These are phyloP conservation scores for Aspergillus fumigatiaffinis DNA, from an alignment of 2,329 filamentous ascomycete species.

Conservation along the genomic window DNA sequence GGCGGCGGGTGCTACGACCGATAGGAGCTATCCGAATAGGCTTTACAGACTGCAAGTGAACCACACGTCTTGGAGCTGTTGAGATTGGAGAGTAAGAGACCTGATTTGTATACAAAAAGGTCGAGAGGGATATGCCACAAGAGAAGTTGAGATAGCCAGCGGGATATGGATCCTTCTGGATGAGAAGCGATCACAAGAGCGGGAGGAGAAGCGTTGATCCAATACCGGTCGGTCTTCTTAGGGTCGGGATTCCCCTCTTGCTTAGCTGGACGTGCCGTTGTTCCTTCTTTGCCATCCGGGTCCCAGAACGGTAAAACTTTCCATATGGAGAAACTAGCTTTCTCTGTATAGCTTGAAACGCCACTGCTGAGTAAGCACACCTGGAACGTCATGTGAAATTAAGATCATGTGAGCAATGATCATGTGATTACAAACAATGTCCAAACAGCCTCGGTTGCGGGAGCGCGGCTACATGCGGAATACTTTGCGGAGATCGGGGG, in stretches of 20 bases:
- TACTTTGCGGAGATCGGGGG: slow-evolving; percentile 11
- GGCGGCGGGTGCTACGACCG: slow-evolving; percentile 22
- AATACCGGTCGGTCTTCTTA: neutral
- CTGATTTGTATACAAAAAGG: neutral
- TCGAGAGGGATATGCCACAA: neutral
- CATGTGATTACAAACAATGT: slow-evolving; percentile 4
- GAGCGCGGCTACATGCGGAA: slow-evolving; percentile 24
- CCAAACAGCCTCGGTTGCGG: slow-evolving; percentile 27
- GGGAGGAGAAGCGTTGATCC: slow-evolving; percentile 11
- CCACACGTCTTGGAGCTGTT: neutral
- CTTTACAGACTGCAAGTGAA: slow-evolving; percentile 1
- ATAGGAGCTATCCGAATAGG: slow-evolving; percentile 6
- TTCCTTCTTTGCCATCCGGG: neutral
- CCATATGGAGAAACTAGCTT: slow-evolving; percentile 15
- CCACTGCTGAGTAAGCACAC: slow-evolving; percentile 3
- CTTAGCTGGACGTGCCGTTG: neutral
- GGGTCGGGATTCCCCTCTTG: neutral
- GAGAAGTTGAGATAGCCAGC: neutral
- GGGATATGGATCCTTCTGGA: neutral
- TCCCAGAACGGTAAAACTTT: slow-evolving; percentile 12
- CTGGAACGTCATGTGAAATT: neutral
- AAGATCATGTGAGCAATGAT: neutral
- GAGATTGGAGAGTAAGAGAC: neutral
- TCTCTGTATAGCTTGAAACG: neutral
- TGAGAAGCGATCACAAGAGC: neutral